These are phyloP conservation scores for Phytophthora fragariae DNA, from an alignment of 352 stramenopile genomes.

Conservation along the genomic window DNA sequence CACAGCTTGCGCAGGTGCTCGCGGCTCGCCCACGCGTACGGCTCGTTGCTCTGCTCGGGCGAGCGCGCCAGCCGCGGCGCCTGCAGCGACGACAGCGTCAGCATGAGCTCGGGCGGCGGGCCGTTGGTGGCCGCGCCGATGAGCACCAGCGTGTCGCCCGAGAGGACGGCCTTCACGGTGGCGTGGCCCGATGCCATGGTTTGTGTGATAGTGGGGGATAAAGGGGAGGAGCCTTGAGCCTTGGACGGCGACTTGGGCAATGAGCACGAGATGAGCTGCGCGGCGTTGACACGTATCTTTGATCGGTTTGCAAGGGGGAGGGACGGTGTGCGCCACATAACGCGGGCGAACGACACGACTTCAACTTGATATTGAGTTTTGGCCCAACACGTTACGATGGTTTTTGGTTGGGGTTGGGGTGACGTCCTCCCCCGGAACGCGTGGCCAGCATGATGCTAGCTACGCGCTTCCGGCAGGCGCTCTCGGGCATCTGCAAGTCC, in stretches of 20 bases:
- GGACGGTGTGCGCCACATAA: background rate
- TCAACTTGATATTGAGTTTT: conserved; percentile 1
- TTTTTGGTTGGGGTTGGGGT: too few relatives aligned
- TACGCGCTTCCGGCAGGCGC: too few relatives aligned
- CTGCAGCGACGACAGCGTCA: conserved; percentile 96
- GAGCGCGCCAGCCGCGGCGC: conserved; percentile 92
- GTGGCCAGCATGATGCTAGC: too few relatives aligned
- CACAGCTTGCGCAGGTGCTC: conserved; percentile 96
- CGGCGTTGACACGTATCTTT: conserved; percentile 5
- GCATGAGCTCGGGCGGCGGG: conserved; percentile 94
- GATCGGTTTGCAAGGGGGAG: background rate
- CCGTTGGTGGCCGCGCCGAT: conserved; percentile 89
- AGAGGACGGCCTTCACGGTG: conserved; percentile 98
- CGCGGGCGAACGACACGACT: background rate
- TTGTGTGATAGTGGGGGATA: background rate
- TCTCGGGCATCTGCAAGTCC: too few relatives aligned
- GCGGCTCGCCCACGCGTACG: conserved; percentile 95
- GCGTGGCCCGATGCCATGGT: conserved; percentile 87
- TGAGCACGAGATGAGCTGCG: background rate
- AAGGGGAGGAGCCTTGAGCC: conserved; percentile 2
- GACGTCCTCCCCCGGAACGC: too few relatives aligned
- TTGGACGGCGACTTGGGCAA: conserved; percentile 11
- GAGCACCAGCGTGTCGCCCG: conserved; percentile 97
- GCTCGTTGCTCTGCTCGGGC: conserved; percentile 78
- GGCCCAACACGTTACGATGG: too few relatives aligned